A percentile compares a stretch with the other conserved stretches of the same genome.
phyloP scores from a whole-genome alignment of 352 stramenopile genomes.

The Phytophthora cryptogea region DNA sequence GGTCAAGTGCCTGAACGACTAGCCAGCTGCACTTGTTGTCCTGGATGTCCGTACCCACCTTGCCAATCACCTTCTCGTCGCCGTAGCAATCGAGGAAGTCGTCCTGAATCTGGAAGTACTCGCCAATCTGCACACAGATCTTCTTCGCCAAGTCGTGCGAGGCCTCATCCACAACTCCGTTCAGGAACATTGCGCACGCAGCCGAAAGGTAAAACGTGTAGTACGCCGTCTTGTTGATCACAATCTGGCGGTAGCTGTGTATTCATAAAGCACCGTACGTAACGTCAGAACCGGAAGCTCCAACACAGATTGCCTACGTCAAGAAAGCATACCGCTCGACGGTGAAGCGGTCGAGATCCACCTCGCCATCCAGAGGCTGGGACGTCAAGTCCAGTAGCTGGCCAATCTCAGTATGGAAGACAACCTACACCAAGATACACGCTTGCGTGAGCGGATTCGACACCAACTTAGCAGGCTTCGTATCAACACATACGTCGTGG shows the following conservation, averaged over 20 bases:
- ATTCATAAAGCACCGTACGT: conserved; percentile 5
- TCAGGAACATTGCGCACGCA: conserved; percentile 91
- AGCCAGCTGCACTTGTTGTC: conserved; percentile 99
- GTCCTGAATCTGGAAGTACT: conserved; percentile 99
- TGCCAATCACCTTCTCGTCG: conserved; percentile 92
- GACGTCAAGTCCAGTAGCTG: conserved; percentile 93
- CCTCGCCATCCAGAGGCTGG: conserved; percentile 78
- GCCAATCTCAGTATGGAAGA: conserved; percentile 97
- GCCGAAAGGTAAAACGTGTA: conserved; percentile 99
- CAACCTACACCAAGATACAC: conserved; percentile 64
- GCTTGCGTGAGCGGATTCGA: no score
- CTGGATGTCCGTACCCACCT: conserved; percentile 98
- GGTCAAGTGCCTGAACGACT: conserved; percentile 93
- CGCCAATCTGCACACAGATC: conserved; percentile 97
- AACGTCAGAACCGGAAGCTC: conserved; percentile 7
- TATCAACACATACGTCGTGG: conserved; percentile 60
- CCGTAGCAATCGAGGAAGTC: conserved; percentile 99
- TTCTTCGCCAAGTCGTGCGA: conserved; percentile 88
- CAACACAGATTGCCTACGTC: not conserved
- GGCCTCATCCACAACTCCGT: conserved; percentile 78
- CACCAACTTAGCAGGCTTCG: no score
- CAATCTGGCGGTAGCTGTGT: conserved; percentile 88
- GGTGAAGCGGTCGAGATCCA: conserved; percentile 94
- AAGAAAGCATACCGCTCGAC: conserved; percentile 83
- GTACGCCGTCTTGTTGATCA: conserved; percentile 99